A percentile compares a stretch with the other conserved stretches of the same genome.
Evolutionary conservation across 192 early-diverging fungal genomes (phyloP).

Genomic region (Coemansia sp.): DNA sequence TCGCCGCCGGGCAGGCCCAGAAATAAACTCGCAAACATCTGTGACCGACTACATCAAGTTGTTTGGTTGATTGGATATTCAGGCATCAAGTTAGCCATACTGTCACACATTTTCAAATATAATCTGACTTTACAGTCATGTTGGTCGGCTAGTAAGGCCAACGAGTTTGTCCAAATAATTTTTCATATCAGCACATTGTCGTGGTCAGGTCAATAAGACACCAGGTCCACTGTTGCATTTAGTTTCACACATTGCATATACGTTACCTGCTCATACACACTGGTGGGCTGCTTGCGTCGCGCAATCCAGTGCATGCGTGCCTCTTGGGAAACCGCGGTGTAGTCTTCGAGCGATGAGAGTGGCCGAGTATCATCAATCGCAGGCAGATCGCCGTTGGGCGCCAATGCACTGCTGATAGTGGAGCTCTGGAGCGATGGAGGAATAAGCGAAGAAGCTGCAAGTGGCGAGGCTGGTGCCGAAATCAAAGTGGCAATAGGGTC

Average conservation of each 20-base stretch:
- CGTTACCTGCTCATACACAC: constrained; percentile 38
- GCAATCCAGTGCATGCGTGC: constrained; percentile 38
- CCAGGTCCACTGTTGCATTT: neutral
- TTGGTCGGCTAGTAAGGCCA: neutral
- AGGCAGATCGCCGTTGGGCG: neutral
- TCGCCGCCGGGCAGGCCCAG: constrained; percentile 31
- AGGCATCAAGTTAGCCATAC: neutral
- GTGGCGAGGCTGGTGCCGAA: neutral
- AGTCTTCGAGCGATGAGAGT: constrained; percentile 25
- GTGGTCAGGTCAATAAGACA: neutral
- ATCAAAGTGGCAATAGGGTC: neutral
- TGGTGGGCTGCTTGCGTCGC: constrained; percentile 30
- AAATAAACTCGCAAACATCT: constrained; percentile 40
- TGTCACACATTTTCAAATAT: too few relatives aligned
- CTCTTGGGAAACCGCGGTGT: constrained; percentile 20
- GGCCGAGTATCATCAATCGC: constrained; percentile 21
- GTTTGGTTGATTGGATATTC: neutral
- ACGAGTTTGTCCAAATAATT: neutral
- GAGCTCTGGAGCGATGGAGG: constrained; percentile 6
- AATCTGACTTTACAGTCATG: neutral
- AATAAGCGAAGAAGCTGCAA: neutral
- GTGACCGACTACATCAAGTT: constrained; percentile 17
- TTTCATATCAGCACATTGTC: neutral
- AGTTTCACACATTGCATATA: neutral
- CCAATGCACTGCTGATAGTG: constrained; percentile 1